Base-by-base conservation (phyloP, 306 rosid species). In the Quillaja saponaria region DNA sequence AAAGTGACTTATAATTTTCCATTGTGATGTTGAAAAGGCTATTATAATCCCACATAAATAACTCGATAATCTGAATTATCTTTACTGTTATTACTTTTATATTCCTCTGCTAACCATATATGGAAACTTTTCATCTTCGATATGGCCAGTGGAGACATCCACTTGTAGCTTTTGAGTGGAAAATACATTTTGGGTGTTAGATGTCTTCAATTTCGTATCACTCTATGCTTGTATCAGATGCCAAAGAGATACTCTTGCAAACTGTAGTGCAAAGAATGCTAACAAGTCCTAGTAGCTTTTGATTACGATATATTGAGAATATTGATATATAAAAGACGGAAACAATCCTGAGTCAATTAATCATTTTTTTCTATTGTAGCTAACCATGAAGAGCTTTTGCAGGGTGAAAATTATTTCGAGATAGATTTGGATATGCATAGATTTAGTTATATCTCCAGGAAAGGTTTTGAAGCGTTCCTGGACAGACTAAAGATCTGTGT, bases 391-490 rank as follows among this genome's bases (percentile, higher is more conserved):
- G 63, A 56, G 56, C 4, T 58, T 13, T 42, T 72, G 40, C 69
- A 92, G 99, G 99, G 96, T 28, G 95, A 85, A 64, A 89, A 87
- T 71, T 94, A 94, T 86, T 78, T 89, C 47, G 99, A 94, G 89
- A 89, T 94, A 59, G 99, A 94, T 72, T 37, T 94, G 59, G 99
- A 94, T 73, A 94, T 94, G 97, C 99, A 94, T 75, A 89, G 95
- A 83, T 94, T 94, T 61, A 87, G 97, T 60, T 94, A 89, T 64
- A 87, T 94, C 70, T 89, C 97, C 10, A 87, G 96, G 74, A 94
- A 94, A 75, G 99, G 99, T 5, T 94, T 87, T 70, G 99, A 89
- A 82, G 87, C 96, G 35, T 94, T 94, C 78, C 44, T 94, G 17
- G 91, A 87, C 41, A 83, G 97, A 78, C 80, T 94, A 68, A 94